These are phyloP conservation scores for Sphaerosporella brunnea DNA, from an alignment of 495 filamentous ascomycete species.

Conservation along the genomic window DNA sequence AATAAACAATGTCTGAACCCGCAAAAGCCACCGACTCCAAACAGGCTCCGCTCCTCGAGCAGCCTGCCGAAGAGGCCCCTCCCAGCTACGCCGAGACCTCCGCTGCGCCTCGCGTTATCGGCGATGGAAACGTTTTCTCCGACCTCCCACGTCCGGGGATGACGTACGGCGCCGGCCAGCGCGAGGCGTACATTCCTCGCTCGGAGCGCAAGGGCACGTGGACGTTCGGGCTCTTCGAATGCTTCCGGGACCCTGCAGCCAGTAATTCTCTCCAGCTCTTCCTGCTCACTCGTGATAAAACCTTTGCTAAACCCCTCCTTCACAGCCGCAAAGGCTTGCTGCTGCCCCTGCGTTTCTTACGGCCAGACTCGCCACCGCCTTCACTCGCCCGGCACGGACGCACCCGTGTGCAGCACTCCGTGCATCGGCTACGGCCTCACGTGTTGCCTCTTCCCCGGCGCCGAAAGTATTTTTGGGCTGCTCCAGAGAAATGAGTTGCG, in stretches of 20 bases:
- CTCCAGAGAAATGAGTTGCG: slow-evolving; percentile 23
- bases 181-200: slow-evolving; percentile 16
- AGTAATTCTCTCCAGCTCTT: slow-evolving; percentile 9
- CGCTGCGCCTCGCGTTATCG: slow-evolving; percentile 13
- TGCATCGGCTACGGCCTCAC: slow-evolving; percentile 22
- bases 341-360: slow-evolving; percentile 24
- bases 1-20: slow-evolving; percentile 5
- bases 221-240: slow-evolving; percentile 19
- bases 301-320: neutral
- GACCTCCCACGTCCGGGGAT: slow-evolving; percentile 21
- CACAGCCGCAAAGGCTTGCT: slow-evolving; percentile 19
- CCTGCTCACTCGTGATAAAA: neutral
- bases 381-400: slow-evolving; percentile 18
- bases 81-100: slow-evolving; percentile 22
- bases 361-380: slow-evolving; percentile 24
- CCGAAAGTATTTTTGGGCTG: slow-evolving; percentile 23
- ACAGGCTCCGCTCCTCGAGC: slow-evolving; percentile 8
- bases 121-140: slow-evolving; percentile 25
- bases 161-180: slow-evolving; percentile 13
- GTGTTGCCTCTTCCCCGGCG: slow-evolving; percentile 14
- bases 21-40: slow-evolving; percentile 13
- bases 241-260: slow-evolving; percentile 17
- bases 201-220: slow-evolving; percentile 19
- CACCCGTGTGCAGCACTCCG: slow-evolving; percentile 20
- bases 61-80: slow-evolving; percentile 3